Evolutionary conservation across 495 filamentous ascomycete species (phyloP), one percentile per base, ranked within the genome.

Genomic region (Hypoxylon cercidicola): DNA sequence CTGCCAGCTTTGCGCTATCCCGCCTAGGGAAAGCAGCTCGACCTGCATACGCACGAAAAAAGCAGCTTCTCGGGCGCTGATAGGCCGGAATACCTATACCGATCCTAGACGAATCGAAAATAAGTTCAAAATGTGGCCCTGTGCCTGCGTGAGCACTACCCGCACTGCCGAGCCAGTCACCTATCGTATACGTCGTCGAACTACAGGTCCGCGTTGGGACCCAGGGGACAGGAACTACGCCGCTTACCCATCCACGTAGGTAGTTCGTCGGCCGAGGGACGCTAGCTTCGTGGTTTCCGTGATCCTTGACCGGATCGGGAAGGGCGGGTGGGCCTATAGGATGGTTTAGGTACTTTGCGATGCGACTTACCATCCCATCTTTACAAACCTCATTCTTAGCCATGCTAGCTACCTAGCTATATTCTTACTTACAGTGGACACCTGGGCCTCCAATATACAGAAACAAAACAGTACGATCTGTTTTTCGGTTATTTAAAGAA

Each of bases 81-180:
- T 62, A 60, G 64, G 64, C 41, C 43, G 34, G 2, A 5, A 15
- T 25, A 43, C 51, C 60, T 6, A 7, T 11, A 30, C 21, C 41
- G 2, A 19, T 23, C 28, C 34, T 54, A 63, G 52, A 32, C 30
- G 30, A 32, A 32, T 32, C 45, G 56, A 43, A 43, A 40, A 56
- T 28, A 58, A 62, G 48, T 49, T 21, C 51, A 53, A 41, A 67
- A 67, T 47, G 64, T 67, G 64, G 44, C 40, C 30, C 30, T 50
- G 64, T 68, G 64, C 52, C 43, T 68, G 54, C 44, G 59, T 68
- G 64, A 62, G 59, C 64, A 55, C 59, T 56, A 66, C 59, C 59
- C 25, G 47, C 44, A 52, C 18, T 68, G 59, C 64, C 64, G 64
- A 54, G 37, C 64, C 64, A 63, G 53, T 63, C 35, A 63, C 13